phyloP scores from a whole-genome alignment of 306 rosid species.

The Coriaria nepalensis region DNA sequence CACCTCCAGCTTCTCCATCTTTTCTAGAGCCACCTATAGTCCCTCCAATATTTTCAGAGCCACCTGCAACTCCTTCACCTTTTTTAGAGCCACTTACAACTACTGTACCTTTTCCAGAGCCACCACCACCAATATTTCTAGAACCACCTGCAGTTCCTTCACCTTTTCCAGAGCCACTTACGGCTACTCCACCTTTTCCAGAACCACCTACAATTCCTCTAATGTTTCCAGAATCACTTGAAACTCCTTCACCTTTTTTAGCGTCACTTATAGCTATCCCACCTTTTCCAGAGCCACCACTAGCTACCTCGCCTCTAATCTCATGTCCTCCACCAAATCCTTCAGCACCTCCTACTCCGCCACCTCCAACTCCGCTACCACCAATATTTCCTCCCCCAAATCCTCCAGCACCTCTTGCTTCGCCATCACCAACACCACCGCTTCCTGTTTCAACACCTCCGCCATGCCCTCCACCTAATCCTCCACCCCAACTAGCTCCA shows the following conservation, averaged over 20 bases:
- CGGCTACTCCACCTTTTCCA: no score
- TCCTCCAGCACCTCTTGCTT: not conserved
- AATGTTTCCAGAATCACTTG: no score
- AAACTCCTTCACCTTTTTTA: no score
- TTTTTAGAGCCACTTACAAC: constrained; percentile 5
- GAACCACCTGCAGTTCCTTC: constrained; percentile 18
- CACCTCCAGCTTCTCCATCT: constrained; percentile 10
- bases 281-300: no score
- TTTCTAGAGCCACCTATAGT: constrained; percentile 15
- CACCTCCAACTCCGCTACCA: no score
- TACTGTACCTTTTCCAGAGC: constrained; percentile 6
- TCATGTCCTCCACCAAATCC: no score
- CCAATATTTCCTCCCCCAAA: constrained; percentile 3
- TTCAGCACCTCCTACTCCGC: not conserved
- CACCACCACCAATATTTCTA: constrained; percentile 16
- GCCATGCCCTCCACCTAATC: constrained; percentile 14
- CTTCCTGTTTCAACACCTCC: constrained; percentile 17
- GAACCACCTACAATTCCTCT: no score
- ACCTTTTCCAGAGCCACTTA: constrained; percentile 15
- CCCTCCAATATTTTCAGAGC: constrained; percentile 14
- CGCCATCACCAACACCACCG: constrained; percentile 1
- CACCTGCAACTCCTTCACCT: constrained; percentile 36
- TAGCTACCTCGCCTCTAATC: no score
- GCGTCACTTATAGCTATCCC: no score
- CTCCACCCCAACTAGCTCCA: constrained; percentile 9